Conservation (phyloP, 306 rosid species). For the Nissolia schottii region DNA sequence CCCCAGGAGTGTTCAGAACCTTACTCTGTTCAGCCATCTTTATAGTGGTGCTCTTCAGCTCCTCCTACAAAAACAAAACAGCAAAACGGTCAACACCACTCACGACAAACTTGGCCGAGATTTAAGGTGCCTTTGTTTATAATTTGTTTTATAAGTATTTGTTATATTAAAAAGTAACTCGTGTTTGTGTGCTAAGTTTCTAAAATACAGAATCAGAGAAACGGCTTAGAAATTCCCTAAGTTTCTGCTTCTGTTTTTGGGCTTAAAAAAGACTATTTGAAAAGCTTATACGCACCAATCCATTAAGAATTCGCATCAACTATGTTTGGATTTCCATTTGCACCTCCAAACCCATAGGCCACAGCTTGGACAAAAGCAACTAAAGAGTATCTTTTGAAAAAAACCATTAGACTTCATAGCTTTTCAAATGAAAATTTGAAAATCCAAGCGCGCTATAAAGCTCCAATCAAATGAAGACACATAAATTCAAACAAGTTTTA, state of each 20-base stretch:
- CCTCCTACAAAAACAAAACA: slow-evolving; percentile 53
- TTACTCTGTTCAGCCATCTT: slow-evolving; percentile 97
- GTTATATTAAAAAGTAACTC: no score
- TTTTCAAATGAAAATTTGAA: no score
- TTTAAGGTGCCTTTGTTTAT: neutral
- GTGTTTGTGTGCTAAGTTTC: neutral
- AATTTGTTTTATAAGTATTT: no score
- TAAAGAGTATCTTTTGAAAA: no score
- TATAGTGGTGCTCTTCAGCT: slow-evolving; percentile 72
- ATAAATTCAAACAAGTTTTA: neutral
- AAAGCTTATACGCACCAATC: neutral
- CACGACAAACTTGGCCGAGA: neutral
- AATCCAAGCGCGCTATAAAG: no score
- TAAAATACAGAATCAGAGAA: no score
- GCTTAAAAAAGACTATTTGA: neutral
- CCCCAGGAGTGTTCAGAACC: slow-evolving; percentile 91
- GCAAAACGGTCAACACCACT: neutral
- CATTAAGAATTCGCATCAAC: neutral
- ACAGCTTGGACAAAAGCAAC: no score
- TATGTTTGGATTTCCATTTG: no score
- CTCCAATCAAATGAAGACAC: neutral
- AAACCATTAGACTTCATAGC: no score
- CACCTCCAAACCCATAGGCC: no score
- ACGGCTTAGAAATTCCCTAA: no score
- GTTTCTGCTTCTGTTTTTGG: no score